Evolutionary conservation across 2,329 filamentous ascomycete genomes (phyloP), one percentile per base, ranked within the genome.

Genomic region (Colletotrichum falcatum): DNA sequence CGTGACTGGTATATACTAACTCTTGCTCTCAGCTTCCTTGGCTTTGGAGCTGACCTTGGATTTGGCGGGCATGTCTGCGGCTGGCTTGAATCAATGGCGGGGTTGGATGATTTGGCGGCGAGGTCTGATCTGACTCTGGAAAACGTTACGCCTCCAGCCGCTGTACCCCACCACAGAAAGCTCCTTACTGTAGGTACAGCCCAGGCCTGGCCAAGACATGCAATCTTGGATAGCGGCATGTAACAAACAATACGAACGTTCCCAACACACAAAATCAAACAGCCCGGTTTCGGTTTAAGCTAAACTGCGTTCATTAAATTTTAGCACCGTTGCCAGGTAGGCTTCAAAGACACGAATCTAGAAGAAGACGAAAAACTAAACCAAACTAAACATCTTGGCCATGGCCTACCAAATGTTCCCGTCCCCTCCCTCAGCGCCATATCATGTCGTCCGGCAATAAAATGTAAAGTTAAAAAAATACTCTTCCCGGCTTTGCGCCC

Each of bases 51-150:
- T 77, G 74, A 72, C 75, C 77, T 81, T 81, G 73, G 77, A 72
- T 75, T 81, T 81, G 73, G 79, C 78, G 72, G 80, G 79, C 80
- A 81, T 81, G 59, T 73, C 70, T 69, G 71, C 71, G 68, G 68
- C 64, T 63, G 71, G 60, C 44, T 62, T 60, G 42, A 60, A 53
- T 59, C 30, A 42, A 65, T 71, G 74, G 76, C 73, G 72, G 66
- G 51, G 66, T 59, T 61, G 51, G 66, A 53, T 60, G 60, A 71
- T 51, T 55, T 65, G 61, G 60, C 44, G 46, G 58, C 49, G 70
- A 60, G 61, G 49, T 66, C 48, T 68, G 65, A 53, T 28, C 65
- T 59, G 58, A 59, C 35, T 18, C 30, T 63, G 68, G 68, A 61
- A 65, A 72, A 61, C 65, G 66, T 65, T 58, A 26, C 55, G 28